These are phyloP conservation scores for Cercospora zeae-maydis DNA, from an alignment of 2,329 filamentous ascomycete species.

Conservation along the genomic window DNA sequence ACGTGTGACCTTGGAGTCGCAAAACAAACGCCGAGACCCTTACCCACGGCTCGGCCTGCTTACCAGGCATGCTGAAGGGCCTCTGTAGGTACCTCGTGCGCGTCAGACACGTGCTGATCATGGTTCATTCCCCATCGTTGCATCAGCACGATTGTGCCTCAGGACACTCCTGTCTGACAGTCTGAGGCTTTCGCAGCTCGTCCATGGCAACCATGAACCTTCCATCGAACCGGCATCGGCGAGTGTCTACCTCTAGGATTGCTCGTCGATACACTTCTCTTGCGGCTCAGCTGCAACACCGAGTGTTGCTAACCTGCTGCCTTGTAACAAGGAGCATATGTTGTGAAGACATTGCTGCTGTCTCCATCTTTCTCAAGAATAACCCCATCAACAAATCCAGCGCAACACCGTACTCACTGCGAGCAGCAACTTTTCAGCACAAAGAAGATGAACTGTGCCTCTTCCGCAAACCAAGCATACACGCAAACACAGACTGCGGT, in stretches of 20 bases:
- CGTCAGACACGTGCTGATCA: background rate
- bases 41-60: no score
- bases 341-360: background rate
- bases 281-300: background rate
- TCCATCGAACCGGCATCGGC: background rate
- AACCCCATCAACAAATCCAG: background rate
- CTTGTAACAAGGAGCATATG: background rate
- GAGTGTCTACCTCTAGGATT: background rate
- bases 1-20: no score
- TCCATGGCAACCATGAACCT: background rate
- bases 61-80: no score
- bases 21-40: no score
- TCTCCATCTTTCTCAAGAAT: background rate
- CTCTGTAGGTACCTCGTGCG: background rate
- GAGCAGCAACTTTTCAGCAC: background rate
- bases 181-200: background rate
- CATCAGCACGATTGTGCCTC: background rate
- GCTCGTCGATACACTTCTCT: conserved; percentile 3
- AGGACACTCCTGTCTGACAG: background rate
- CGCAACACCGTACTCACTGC: background rate
- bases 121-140: background rate
- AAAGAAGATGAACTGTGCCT: background rate
- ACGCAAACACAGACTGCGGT: background rate
- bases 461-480: background rate
- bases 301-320: background rate